These are phyloP conservation scores for Ogataea philodendri DNA, from an alignment of 805 yeast species.

Conservation along the genomic window DNA sequence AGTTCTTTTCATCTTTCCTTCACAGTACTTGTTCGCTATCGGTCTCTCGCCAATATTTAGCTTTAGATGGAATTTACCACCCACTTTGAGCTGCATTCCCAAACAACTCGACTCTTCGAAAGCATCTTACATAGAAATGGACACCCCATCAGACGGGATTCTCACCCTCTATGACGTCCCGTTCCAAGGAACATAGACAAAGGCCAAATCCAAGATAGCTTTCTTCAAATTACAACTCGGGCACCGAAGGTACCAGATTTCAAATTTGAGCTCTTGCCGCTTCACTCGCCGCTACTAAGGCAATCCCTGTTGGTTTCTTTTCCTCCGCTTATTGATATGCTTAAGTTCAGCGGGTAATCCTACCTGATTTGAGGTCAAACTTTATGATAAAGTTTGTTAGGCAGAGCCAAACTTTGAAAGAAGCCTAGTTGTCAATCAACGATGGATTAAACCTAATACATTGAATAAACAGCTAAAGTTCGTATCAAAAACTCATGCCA, in stretches of 20 bases:
- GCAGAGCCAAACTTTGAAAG: slow-evolving; percentile 5
- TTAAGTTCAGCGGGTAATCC: slow-evolving; percentile 10
- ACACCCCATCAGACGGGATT: slow-evolving; percentile 6
- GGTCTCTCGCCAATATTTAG: no score
- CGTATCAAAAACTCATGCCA: slow-evolving; percentile 7
- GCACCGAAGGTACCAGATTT: slow-evolving; percentile 9
- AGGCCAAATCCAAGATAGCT: slow-evolving; percentile 8
- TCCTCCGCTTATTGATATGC: slow-evolving; percentile 10
- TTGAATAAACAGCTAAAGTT: slow-evolving; percentile 6
- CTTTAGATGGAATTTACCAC: no score
- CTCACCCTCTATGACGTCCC: slow-evolving; percentile 9
- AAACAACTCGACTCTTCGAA: no score
- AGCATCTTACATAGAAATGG: slow-evolving; percentile 6
- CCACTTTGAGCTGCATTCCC: no score
- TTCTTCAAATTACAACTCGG: slow-evolving; percentile 9
- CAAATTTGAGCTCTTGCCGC: slow-evolving; percentile 10
- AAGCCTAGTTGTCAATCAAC: slow-evolving; percentile 5
- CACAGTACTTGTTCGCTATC: no score
- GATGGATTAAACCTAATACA: slow-evolving; percentile 9
- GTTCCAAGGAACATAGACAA: slow-evolving; percentile 10
- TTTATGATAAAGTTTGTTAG: slow-evolving; percentile 8
- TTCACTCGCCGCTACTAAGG: slow-evolving; percentile 10
- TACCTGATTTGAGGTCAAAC: slow-evolving; percentile 10
- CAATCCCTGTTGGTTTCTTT: slow-evolving; percentile 10
- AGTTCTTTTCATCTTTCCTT: no score